phyloP scores from a whole-genome alignment of 805 yeast genomes.

The Suhomyces faveliae region DNA sequence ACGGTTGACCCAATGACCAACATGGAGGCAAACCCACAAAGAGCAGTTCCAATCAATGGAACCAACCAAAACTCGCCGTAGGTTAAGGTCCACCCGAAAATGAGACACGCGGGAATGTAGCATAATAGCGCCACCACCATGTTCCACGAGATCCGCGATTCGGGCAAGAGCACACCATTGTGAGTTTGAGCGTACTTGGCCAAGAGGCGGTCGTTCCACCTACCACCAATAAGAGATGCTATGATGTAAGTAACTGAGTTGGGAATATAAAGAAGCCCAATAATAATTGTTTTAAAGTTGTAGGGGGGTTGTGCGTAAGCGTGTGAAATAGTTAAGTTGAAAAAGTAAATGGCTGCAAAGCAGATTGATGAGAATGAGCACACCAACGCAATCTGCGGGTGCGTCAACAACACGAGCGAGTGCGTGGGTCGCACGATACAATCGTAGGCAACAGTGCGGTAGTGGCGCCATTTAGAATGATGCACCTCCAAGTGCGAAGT shows the following conservation, averaged over 20 bases:
- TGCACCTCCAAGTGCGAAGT: constrained; percentile 14
- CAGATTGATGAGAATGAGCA: constrained; percentile 67
- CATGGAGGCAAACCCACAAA: constrained; percentile 83
- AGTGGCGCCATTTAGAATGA: constrained; percentile 17
- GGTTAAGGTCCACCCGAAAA: constrained; percentile 82
- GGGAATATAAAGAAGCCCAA: constrained; percentile 80
- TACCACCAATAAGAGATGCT: constrained; percentile 80
- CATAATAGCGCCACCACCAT: constrained; percentile 61
- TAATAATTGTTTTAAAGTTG: constrained; percentile 59
- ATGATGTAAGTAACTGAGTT: constrained; percentile 74
- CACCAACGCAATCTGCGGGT: constrained; percentile 74
- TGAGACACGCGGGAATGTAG: constrained; percentile 63
- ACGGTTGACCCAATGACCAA: constrained; percentile 77
- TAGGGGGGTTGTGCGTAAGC: constrained; percentile 66
- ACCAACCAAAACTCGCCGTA: constrained; percentile 68
- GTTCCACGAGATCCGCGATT: constrained; percentile 75
- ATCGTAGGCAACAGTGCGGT: constrained; percentile 39
- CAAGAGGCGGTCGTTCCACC: constrained; percentile 68
- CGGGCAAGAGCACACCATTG: constrained; percentile 70
- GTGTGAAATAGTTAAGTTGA: constrained; percentile 71
- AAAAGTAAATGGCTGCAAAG: constrained; percentile 67
- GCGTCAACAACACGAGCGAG: constrained; percentile 56
- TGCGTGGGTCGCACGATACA: constrained; percentile 59
- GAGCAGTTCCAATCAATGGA: constrained; percentile 77
- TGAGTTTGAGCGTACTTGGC: constrained; percentile 50